Evolutionary conservation across 1,139 yeast genomes (phyloP).

Genomic region (Geotrichum cucujoidarum): DNA sequence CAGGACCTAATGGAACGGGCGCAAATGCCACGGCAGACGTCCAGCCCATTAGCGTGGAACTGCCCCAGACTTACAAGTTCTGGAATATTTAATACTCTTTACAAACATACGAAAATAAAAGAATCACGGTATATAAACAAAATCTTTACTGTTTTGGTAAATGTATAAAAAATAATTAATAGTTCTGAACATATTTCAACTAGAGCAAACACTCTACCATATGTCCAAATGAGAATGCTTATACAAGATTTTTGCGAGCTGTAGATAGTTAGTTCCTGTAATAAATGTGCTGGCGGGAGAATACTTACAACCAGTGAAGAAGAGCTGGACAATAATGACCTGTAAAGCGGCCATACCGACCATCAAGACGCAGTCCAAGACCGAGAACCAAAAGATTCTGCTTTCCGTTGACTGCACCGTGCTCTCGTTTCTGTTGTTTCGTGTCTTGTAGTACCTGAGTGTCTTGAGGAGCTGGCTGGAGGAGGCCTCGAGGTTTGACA

Average conservation of each 20-base stretch:
- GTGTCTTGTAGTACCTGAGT: slow-evolving; percentile 77
- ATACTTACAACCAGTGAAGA: slow-evolving; percentile 57
- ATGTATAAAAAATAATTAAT: too few species aligned
- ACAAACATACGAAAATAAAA: too few species aligned
- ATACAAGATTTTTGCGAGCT: slow-evolving; percentile 72
- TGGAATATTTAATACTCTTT: slow-evolving; percentile 56
- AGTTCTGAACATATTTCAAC: too few species aligned
- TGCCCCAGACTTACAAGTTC: slow-evolving; percentile 76
- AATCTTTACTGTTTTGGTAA: too few species aligned
- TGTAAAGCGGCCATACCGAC: slow-evolving; percentile 83
- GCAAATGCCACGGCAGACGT: slow-evolving; percentile 26
- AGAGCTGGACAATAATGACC: slow-evolving; percentile 75
- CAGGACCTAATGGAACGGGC: too few species aligned
- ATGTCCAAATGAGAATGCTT: slow-evolving; percentile 18
- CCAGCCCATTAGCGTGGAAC: slow-evolving; percentile 70
- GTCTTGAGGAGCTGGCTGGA: slow-evolving; percentile 60
- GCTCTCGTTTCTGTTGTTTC: slow-evolving; percentile 86
- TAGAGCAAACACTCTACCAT: background rate
- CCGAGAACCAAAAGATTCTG: slow-evolving; percentile 77
- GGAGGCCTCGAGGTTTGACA: slow-evolving; percentile 61
- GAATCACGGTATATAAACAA: too few species aligned
- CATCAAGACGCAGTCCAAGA: slow-evolving; percentile 75
- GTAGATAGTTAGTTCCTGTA: background rate
- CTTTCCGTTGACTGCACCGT: slow-evolving; percentile 84
- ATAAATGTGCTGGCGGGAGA: background rate